phyloP scores from a whole-genome alignment of 768 basidiomycete genomes.

The Chalciporus chontae region DNA sequence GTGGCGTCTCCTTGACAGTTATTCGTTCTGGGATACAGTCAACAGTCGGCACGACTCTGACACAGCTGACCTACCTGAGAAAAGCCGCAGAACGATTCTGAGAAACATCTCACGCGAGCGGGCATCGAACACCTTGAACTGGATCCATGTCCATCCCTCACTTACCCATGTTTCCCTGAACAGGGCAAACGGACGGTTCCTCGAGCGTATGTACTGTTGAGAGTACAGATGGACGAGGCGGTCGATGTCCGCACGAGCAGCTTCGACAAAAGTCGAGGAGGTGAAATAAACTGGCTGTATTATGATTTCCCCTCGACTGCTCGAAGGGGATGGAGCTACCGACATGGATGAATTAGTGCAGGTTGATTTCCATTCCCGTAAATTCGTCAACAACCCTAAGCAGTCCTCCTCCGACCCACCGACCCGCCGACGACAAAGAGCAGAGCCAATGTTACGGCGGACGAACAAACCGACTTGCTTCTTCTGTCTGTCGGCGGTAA shows the following conservation, averaged over 20 bases:
- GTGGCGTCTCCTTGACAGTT: slow-evolving; percentile 44
- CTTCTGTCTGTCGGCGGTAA: slow-evolving; percentile 57
- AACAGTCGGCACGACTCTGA: neutral
- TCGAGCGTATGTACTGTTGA: slow-evolving; percentile 39
- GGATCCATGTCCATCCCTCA: slow-evolving; percentile 72
- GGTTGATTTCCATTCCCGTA: slow-evolving; percentile 20
- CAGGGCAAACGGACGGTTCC: slow-evolving; percentile 51
- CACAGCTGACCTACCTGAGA: slow-evolving; percentile 51
- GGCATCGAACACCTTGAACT: slow-evolving; percentile 69
- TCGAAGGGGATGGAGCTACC: slow-evolving; percentile 52
- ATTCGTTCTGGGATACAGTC: slow-evolving; percentile 46
- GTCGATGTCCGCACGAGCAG: slow-evolving; percentile 62
- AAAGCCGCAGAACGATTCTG: slow-evolving; percentile 54
- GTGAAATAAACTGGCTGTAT: slow-evolving; percentile 78
- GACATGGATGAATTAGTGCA: slow-evolving; percentile 29
- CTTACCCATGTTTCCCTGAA: slow-evolving; percentile 71
- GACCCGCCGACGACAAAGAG: neutral
- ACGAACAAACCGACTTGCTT: slow-evolving; percentile 55
- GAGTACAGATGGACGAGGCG: slow-evolving; percentile 50
- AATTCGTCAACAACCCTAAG: slow-evolving; percentile 10
- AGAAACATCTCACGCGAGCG: slow-evolving; percentile 64
- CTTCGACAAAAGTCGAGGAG: slow-evolving; percentile 66
- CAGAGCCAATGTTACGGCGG: slow-evolving; percentile 41
- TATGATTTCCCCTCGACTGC: slow-evolving; percentile 54
- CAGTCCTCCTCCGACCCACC: neutral